Evolutionary conservation across 805 yeast genomes (phyloP).

Genomic region (Hanseniaspora hatyaiensis): DNA sequence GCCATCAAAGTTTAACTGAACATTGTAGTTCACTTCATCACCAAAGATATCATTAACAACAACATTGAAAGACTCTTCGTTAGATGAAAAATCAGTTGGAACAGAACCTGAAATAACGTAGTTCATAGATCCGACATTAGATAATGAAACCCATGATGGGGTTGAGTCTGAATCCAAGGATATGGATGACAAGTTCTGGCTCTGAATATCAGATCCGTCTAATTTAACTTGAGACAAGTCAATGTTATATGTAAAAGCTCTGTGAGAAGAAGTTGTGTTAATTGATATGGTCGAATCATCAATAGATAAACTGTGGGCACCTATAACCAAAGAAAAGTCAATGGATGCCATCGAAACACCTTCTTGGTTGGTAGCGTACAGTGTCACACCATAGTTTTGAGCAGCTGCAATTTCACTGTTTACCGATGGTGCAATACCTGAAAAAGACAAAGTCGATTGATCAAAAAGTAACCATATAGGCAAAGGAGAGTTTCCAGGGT

Average conservation of each 20-base stretch:
- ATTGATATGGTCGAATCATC: slow-evolving; percentile 44
- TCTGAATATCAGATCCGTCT: slow-evolving; percentile 56
- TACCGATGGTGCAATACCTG: slow-evolving; percentile 80
- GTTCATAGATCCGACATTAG: slow-evolving; percentile 25
- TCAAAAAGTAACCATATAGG: slow-evolving; percentile 85
- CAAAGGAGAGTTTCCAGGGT: slow-evolving; percentile 63
- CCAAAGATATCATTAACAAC: slow-evolving; percentile 48
- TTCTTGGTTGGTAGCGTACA: slow-evolving; percentile 66
- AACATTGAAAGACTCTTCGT: slow-evolving; percentile 37
- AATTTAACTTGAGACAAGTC: slow-evolving; percentile 55
- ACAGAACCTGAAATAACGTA: slow-evolving; percentile 42
- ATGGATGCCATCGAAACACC: slow-evolving; percentile 66
- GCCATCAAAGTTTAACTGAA: slow-evolving; percentile 43
- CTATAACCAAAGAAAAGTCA: slow-evolving; percentile 62
- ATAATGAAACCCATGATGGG: slow-evolving; percentile 50
- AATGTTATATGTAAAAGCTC: slow-evolving; percentile 38
- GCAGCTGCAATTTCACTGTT: slow-evolving; percentile 86
- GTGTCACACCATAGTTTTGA: slow-evolving; percentile 49
- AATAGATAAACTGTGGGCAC: slow-evolving; percentile 72
- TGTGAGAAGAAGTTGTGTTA: slow-evolving; percentile 43
- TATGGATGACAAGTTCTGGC: slow-evolving; percentile 31
- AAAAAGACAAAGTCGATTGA: slow-evolving; percentile 47
- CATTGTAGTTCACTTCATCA: slow-evolving; percentile 47
- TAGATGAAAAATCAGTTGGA: slow-evolving; percentile 36
- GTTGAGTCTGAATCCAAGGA: slow-evolving; percentile 28